These are phyloP conservation scores for Lagenaria siceraria DNA, from an alignment of 306 rosid genomes.

Conservation along the genomic window DNA sequence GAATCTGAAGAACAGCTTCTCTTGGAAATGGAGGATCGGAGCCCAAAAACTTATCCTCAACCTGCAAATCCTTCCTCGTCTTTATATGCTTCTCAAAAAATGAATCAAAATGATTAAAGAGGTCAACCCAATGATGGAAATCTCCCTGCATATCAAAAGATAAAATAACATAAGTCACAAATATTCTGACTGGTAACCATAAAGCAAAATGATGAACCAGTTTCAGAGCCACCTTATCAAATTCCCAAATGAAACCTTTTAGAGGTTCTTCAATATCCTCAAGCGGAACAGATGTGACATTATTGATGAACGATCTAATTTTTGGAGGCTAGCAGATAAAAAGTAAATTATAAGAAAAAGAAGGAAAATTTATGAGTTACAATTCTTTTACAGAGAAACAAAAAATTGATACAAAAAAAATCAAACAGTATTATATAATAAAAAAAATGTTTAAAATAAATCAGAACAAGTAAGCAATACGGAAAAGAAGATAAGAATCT, in stretches of 20 bases:
- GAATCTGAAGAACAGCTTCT: conserved; percentile 87
- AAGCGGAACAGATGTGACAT: conserved; percentile 71
- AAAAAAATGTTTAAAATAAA: background rate
- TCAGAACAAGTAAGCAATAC: background rate
- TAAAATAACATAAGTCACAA: conserved; percentile 25
- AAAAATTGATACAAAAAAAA: background rate
- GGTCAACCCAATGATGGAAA: conserved; percentile 98
- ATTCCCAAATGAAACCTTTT: conserved; percentile 81
- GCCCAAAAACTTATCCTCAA: conserved; percentile 61
- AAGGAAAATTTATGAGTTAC: conserved; percentile 5
- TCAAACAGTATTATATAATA: background rate
- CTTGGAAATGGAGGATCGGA: conserved; percentile 84
- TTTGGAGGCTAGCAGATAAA: conserved; percentile 71
- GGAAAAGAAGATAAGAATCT: background rate
- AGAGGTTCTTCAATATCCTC: conserved; percentile 80
- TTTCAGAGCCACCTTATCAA: conserved; percentile 61
- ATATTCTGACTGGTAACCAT: background rate
- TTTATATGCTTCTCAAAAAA: conserved; percentile 88
- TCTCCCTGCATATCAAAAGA: conserved; percentile 67
- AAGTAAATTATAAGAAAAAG: conserved; percentile 6
- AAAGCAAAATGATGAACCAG: conserved; percentile 9
- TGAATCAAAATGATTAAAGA: conserved; percentile 91
- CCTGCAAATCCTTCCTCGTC: conserved; percentile 84
- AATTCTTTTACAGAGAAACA: background rate
- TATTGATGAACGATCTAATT: conserved; percentile 61